phyloP scores from a whole-genome alignment of 495 filamentous ascomycete species.

The Neurospora sp. region DNA sequence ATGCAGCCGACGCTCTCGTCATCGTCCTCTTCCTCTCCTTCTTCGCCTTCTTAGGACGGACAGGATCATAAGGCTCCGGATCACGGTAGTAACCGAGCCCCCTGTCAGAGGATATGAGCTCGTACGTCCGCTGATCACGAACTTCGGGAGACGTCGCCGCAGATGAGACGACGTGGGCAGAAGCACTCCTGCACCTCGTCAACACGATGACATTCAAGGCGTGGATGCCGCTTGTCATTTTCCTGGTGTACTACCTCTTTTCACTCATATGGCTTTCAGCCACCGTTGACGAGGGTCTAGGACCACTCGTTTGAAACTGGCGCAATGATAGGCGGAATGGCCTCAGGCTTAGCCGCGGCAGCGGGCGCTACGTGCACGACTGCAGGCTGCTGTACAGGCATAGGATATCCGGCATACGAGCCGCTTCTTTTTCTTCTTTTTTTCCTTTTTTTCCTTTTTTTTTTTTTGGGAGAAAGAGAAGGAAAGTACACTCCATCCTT shows the following conservation, averaged over 20 bases:
- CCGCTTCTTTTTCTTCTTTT: neutral
- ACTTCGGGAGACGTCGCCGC: neutral
- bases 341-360: neutral
- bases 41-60: constrained; percentile 1
- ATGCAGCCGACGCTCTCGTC: constrained; percentile 79
- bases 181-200: no score
- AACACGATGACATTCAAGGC: no score
- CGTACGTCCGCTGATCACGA: constrained; percentile 18
- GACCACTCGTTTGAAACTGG: neutral
- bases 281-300: no score
- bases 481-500: constrained; percentile 47
- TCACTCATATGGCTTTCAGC: no score
- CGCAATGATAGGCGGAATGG: neutral
- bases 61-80: constrained; percentile 20
- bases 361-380: neutral
- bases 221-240: no score
- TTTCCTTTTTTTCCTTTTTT: neutral
- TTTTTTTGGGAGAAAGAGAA: no score
- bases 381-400: neutral
- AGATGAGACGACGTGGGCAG: no score
- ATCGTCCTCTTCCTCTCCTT: neutral
- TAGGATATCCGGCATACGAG: constrained; percentile 4
- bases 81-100: constrained; percentile 22
- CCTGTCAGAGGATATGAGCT: constrained; percentile 25
- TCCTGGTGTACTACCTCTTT: no score